Evolutionary conservation across 164 flowering plant species (phyloP).

Genomic region (Piper betle): DNA sequence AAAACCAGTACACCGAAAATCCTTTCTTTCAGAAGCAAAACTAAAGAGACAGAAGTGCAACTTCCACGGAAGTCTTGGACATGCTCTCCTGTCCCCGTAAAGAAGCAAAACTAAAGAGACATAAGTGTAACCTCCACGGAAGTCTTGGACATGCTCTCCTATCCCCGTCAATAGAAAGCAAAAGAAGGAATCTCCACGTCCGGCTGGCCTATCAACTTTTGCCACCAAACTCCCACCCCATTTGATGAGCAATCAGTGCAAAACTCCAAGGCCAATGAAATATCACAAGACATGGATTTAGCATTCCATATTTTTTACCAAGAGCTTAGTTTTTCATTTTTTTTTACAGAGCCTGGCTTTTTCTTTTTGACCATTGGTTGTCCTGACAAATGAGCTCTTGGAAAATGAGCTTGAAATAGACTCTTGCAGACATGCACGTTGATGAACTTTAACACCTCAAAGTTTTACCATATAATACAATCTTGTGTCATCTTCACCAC

Average conservation of each 20-base stretch:
- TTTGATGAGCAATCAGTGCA: not conserved
- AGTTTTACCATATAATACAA: too few species aligned
- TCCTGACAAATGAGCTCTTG: constrained; percentile 1
- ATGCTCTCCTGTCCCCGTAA: too few species aligned
- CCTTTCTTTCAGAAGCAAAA: not conserved
- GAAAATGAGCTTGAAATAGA: too few species aligned
- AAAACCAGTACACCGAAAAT: not conserved
- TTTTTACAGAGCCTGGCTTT: constrained; percentile 1
- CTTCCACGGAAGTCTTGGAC: not conserved
- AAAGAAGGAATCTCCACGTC: constrained; percentile 5
- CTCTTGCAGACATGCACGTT: too few species aligned
- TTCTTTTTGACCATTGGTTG: not conserved
- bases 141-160: too few species aligned
- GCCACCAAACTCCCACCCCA: constrained; percentile 1
- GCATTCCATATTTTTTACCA: not conserved
- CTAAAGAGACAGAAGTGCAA: not conserved
- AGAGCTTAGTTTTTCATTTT: not conserved
- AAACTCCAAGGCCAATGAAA: constrained; percentile 4
- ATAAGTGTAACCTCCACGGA: not conserved
- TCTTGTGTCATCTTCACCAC: too few species aligned
- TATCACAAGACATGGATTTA: not conserved
- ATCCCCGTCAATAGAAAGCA: not conserved
- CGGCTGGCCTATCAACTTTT: constrained; percentile 3
- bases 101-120: not conserved
- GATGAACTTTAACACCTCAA: too few species aligned